phyloP scores from a whole-genome alignment of 2,329 filamentous ascomycete genomes.

The Biscogniauxia mediterranea region DNA sequence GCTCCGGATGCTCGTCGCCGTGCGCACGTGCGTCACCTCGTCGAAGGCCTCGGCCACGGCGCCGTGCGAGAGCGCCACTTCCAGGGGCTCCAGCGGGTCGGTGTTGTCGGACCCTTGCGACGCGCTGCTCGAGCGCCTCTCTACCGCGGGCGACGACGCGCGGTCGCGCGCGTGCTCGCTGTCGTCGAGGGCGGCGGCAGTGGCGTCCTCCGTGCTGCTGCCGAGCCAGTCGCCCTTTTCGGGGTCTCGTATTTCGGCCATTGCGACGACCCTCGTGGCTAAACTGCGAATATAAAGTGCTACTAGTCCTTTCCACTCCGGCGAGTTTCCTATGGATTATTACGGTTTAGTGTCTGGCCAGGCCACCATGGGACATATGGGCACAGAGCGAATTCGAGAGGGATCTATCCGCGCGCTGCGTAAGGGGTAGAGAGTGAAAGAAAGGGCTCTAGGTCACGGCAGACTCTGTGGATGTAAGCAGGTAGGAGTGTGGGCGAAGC shows the following conservation, averaged over 20 bases:
- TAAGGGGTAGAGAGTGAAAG: neutral
- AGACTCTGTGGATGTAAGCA: neutral
- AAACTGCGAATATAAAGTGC: neutral
- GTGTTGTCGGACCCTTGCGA: constrained; percentile 29
- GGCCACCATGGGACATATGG: neutral
- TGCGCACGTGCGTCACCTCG: constrained; percentile 46
- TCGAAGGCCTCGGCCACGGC: constrained; percentile 20
- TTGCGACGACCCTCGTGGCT: constrained; percentile 5
- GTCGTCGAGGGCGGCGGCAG: constrained; percentile 6
- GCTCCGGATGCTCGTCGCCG: constrained; percentile 42
- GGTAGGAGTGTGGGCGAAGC: neutral
- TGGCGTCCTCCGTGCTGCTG: neutral
- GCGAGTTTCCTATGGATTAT: neutral
- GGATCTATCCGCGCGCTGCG: neutral
- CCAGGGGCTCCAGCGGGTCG: constrained; percentile 26
- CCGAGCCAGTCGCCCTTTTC: constrained; percentile 16
- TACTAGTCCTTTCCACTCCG: no score
- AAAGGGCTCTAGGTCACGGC: neutral
- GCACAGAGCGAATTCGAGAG: neutral
- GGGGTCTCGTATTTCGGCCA: constrained; percentile 15
- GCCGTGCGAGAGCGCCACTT: constrained; percentile 24
- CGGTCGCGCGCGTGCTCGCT: constrained; percentile 11
- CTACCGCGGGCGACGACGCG: constrained; percentile 11
- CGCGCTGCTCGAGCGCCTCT: constrained; percentile 14
- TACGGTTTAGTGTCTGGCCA: neutral